Conservation (phyloP, 164 flowering plant genomes). For the Magnolia officinalis region DNA sequence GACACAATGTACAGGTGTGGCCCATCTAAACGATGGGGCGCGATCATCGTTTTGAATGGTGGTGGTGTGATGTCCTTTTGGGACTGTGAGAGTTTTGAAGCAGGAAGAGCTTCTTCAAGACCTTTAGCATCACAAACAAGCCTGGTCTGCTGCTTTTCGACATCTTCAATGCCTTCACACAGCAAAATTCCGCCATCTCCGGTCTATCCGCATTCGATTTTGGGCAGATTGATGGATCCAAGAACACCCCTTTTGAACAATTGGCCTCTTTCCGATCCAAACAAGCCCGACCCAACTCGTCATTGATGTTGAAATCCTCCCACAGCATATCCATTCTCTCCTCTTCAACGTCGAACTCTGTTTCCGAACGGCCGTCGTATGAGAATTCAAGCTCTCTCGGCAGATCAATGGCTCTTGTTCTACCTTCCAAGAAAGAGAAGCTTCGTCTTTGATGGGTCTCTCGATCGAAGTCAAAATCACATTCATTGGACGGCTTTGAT, state of each 20-base stretch:
- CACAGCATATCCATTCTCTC: slow-evolving; percentile 70
- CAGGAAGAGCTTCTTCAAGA: slow-evolving; percentile 53
- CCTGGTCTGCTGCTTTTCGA: slow-evolving; percentile 31
- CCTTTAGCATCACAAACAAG: slow-evolving; percentile 36
- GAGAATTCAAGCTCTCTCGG: not conserved
- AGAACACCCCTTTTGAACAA: not conserved
- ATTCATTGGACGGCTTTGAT: slow-evolving; percentile 3
- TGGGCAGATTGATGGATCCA: not conserved
- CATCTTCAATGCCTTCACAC: slow-evolving; percentile 29
- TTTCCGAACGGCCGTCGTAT: too few species aligned
- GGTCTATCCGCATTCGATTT: slow-evolving; percentile 1
- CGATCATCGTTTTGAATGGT: too few species aligned
- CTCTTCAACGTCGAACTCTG: slow-evolving; percentile 20
- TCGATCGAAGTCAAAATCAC: not conserved
- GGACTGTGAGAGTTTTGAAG: slow-evolving; percentile 29
- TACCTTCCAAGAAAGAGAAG: slow-evolving; percentile 17
- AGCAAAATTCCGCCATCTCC: slow-evolving; percentile 17
- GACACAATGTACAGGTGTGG: not conserved
- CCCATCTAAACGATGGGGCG: not conserved
- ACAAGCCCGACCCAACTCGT: slow-evolving; percentile 28
- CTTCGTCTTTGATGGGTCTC: slow-evolving; percentile 18
- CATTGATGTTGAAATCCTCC: slow-evolving; percentile 50
- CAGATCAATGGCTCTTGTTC: not conserved
- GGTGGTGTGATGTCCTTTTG: slow-evolving; percentile 11
- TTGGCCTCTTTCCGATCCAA: slow-evolving; percentile 4